These are phyloP conservation scores for Fusarium nisikadoi DNA, from an alignment of 2,329 filamentous ascomycete species.

Conservation along the genomic window DNA sequence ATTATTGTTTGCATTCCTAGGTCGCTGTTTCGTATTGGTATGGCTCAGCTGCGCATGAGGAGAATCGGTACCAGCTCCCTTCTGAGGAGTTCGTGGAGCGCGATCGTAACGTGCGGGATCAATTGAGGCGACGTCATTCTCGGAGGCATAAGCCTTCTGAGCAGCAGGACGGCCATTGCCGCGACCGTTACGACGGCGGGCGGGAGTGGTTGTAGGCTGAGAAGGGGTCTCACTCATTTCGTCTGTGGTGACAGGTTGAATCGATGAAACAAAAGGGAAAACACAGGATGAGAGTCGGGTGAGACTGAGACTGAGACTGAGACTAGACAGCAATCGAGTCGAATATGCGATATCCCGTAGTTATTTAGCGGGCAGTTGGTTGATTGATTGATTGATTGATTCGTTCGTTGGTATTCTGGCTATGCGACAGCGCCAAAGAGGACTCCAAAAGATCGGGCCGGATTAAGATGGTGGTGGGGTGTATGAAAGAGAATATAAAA, in stretches of 20 bases:
- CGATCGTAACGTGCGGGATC: constrained; percentile 49
- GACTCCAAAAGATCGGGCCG: background rate
- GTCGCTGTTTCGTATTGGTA: constrained; percentile 45
- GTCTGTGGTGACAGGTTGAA: constrained; percentile 12
- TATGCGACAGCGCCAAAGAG: constrained; percentile 20
- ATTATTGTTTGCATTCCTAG: constrained; percentile 34
- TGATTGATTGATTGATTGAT: background rate
- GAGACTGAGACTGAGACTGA: constrained; percentile 3
- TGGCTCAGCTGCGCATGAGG: constrained; percentile 46
- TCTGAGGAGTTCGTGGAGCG: constrained; percentile 60
- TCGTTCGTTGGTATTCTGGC: constrained; percentile 10
- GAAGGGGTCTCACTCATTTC: constrained; percentile 50
- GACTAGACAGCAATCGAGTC: background rate
- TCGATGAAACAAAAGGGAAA: background rate
- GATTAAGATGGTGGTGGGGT: constrained; percentile 37
- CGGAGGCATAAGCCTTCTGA: constrained; percentile 68
- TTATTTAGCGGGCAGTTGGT: background rate
- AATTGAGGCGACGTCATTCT: constrained; percentile 59
- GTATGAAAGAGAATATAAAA: constrained; percentile 30
- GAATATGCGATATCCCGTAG: background rate
- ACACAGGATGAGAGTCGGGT: constrained; percentile 3
- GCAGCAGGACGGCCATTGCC: constrained; percentile 54
- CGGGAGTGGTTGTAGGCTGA: constrained; percentile 50
- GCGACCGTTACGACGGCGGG: constrained; percentile 54
- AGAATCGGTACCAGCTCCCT: constrained; percentile 50